Base-by-base conservation (phyloP, 1,284 basidiomycete genomes). In the Cryptococcus sp. region DNA sequence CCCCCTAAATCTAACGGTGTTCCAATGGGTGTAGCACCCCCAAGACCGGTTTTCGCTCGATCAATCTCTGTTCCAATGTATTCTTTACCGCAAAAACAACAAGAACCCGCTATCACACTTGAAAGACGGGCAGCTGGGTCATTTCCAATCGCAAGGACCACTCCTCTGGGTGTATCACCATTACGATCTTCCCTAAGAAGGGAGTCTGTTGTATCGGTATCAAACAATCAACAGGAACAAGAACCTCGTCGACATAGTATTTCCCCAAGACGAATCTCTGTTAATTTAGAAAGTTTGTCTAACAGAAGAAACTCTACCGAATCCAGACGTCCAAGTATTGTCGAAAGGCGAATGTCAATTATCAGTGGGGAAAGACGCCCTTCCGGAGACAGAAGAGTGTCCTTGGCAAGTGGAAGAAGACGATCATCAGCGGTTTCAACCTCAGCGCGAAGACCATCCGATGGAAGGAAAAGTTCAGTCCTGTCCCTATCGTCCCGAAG, bases 161-260 rank as follows among this genome's bases (percentile, higher is more conserved):
- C 42, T 4, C 64, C 68, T 6, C 52, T 70, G 2, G 67, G 67
- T 45, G 41, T 49, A 2, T 67, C 68, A 2, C 62, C 63, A 4
- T 43, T 70, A 23, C 51, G 66, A 23, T 58, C 56, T 36, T 60
- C 58, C 10, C 48, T 62, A 10, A 56, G 63, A 13, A 57, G 67
- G 5, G 58, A 64, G 44, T 69, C 67, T 4, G 58, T 64, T 23
- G 46, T 61, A 7, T 64, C 67, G 6, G 58, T 43, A 3, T 59
- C 60, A 2, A 49, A 61, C n/a, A 51, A 58, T 44, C 44, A 35
- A 10, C 58, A 57, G n/a, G 7, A 61, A 23, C 54, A 45, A 30
- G 63, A 60, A 13, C 44, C 44, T 10, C 44, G 23, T 46, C 8
- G 44, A 31, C 15, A 42, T 34, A 6, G 10, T 35, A 11, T 30